Base-by-base conservation (phyloP, 202 grass and related monocot species). In the Panicum hallii region DNA sequence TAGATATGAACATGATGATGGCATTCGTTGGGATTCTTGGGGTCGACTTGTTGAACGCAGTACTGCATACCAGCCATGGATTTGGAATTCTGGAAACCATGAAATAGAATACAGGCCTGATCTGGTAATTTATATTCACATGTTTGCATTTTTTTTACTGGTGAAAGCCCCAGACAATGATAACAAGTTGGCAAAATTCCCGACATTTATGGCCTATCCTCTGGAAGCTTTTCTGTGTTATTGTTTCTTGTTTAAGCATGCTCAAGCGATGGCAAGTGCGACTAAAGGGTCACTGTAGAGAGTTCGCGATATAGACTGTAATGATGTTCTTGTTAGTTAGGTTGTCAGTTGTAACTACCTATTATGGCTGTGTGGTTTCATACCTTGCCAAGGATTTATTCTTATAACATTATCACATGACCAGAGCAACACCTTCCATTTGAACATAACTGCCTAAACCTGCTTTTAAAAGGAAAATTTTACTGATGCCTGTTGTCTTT, bases 21-120 rank as follows among this genome's bases (percentile, higher is more conserved):
- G 96, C 5, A 74, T 86, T 86, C 90, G 96, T 58, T 99, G 96
- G 96, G 96, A 99, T 84, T 90, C 93, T 68, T 99, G 93, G 93
- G 93, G 85, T 66, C 91, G 86, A 46, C 70, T 99, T 90, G 75
- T 95, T 68, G 96, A 99, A 81, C 72, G 55, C 54, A 90, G 91
- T 89, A 77, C 88, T 74, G 93, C 96, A n/a, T 95, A 94, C 82
- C 96, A 99, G 41, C 91, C 96, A 86, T 99, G 96, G 96, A 95
- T 99, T 61, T 95, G 91, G 84, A 87, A 56, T 60, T 7, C 88
- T 94, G 96, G 96, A 57, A 99, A 99, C 87, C 96, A 99, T 82
- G 96, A 99, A 84, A 95, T 99, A 90, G 96, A 95, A 74, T 99
- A 91, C 86, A 90, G 90, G 67, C 93, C 96, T 86, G 96, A 99